A percentile compares a stretch with the other conserved stretches of the same genome.
These are phyloP conservation scores for Sporothrix dimorphospora DNA, from an alignment of 2,329 filamentous ascomycete genomes.

Conservation along the genomic window DNA sequence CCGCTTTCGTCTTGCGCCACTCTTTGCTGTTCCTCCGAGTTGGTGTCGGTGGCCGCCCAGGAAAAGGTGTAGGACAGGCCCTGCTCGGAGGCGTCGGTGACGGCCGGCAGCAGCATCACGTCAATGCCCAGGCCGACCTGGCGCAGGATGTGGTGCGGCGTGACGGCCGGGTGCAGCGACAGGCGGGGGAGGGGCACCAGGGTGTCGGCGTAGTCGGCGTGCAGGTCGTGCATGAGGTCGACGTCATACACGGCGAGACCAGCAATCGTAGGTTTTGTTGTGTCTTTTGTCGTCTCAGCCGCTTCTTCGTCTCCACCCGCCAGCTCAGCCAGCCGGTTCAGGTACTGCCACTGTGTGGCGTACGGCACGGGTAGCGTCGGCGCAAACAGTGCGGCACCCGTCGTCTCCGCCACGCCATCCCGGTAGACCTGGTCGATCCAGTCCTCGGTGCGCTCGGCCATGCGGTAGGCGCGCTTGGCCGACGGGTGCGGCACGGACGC, in stretches of 20 bases:
- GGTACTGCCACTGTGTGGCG: constrained; percentile 76
- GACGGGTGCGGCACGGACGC: constrained; percentile 44
- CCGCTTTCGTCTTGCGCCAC: constrained; percentile 28
- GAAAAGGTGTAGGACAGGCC: constrained; percentile 81
- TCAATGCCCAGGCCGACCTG: constrained; percentile 80
- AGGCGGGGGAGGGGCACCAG: constrained; percentile 71
- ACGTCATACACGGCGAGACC: constrained; percentile 80
- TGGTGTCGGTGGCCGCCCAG: constrained; percentile 58
- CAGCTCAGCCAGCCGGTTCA: constrained; percentile 66
- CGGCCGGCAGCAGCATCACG: constrained; percentile 68
- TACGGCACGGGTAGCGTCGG: constrained; percentile 75
- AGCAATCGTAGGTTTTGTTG: constrained; percentile 49
- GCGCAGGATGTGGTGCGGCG: constrained; percentile 75
- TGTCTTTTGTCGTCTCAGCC: constrained; percentile 54
- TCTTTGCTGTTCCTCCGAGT: not conserved
- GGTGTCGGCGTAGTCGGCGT: constrained; percentile 50
- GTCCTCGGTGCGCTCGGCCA: constrained; percentile 81
- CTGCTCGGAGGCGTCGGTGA: constrained; percentile 74
- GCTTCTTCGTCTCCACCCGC: not conserved
- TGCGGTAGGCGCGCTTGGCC: constrained; percentile 75
- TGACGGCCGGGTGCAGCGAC: constrained; percentile 69
- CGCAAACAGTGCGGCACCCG: constrained; percentile 57
- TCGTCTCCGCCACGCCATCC: constrained; percentile 39
- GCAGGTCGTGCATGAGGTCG: constrained; percentile 68
- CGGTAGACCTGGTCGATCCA: constrained; percentile 75